Percentiles rank a stretch among this genome's conserved stretches.
These are phyloP conservation scores for Parsonsia alboflavescens DNA, from an alignment of 257 asterid genomes.

Conservation along the genomic window DNA sequence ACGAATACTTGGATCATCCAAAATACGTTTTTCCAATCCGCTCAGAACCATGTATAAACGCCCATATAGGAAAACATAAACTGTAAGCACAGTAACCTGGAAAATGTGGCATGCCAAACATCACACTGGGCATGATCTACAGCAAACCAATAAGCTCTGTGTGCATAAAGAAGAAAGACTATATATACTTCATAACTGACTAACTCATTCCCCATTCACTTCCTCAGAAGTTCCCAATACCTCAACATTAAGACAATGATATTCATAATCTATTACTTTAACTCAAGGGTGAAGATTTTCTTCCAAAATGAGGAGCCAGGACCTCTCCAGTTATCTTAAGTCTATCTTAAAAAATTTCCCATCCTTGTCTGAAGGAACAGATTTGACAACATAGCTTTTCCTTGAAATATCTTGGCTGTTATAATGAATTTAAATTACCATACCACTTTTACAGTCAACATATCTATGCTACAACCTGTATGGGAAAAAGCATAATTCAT, in stretches of 20 bases:
- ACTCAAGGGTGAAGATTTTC: neutral
- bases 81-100: slow-evolving; percentile 85
- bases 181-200: neutral
- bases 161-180: neutral
- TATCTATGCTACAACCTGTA: neutral
- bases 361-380: neutral
- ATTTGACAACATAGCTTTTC: neutral
- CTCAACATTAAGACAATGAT: neutral
- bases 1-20: slow-evolving; percentile 60
- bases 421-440: neutral
- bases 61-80: slow-evolving; percentile 82
- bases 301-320: neutral
- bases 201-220: neutral
- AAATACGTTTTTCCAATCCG: slow-evolving; percentile 76
- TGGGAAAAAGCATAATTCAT: slow-evolving; percentile 5
- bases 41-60: slow-evolving; percentile 88
- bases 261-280: neutral
- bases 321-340: neutral
- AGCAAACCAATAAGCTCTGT: neutral
- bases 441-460: neutral
- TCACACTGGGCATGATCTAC: slow-evolving; percentile 8
- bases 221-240: neutral
- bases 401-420: neutral
- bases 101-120: slow-evolving; percentile 23
- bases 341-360: neutral